Evolutionary conservation across 2,329 filamentous ascomycete genomes (phyloP).

Genomic region (Monosporascus ibericus): DNA sequence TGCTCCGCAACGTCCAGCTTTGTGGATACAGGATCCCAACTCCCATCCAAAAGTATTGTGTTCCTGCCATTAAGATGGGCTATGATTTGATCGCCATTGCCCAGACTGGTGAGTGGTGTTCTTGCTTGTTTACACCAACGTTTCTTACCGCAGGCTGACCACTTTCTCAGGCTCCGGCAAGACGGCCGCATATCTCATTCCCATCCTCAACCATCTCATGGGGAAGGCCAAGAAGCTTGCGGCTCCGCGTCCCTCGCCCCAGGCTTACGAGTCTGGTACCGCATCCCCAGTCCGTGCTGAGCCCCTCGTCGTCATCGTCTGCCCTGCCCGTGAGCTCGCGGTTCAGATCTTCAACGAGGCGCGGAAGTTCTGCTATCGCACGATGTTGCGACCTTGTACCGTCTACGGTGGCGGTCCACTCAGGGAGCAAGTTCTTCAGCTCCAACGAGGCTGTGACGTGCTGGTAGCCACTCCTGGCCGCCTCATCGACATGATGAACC

Average conservation of each 20-base stretch:
- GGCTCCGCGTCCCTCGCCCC: slow-evolving; percentile 65
- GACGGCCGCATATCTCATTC: slow-evolving; percentile 87
- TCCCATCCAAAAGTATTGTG: slow-evolving; percentile 78
- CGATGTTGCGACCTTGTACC: slow-evolving; percentile 88
- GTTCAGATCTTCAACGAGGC: slow-evolving; percentile 95
- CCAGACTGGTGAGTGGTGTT: slow-evolving; percentile 70
- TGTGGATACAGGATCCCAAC: slow-evolving; percentile 69
- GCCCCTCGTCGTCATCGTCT: slow-evolving; percentile 79
- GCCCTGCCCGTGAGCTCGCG: slow-evolving; percentile 82
- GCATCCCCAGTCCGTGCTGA: slow-evolving; percentile 61
- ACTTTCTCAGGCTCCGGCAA: slow-evolving; percentile 75
- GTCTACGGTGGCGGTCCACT: slow-evolving; percentile 78
- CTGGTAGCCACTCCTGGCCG: slow-evolving; percentile 85
- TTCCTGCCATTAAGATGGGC: slow-evolving; percentile 71
- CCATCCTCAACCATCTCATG: slow-evolving; percentile 86
- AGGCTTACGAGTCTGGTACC: slow-evolving; percentile 43
- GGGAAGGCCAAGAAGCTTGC: slow-evolving; percentile 88
- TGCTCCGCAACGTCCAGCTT: slow-evolving; percentile 70
- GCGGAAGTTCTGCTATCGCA: slow-evolving; percentile 87
- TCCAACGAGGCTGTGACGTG: slow-evolving; percentile 81
- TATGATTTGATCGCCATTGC: slow-evolving; percentile 84
- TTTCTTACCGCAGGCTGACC: background rate
- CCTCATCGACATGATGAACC: slow-evolving; percentile 75
- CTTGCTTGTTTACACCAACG: background rate
- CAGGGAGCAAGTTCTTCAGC: slow-evolving; percentile 62